Base-by-base conservation (phyloP, 2,329 filamentous ascomycete genomes). In the Sarocladium brachiariae region DNA sequence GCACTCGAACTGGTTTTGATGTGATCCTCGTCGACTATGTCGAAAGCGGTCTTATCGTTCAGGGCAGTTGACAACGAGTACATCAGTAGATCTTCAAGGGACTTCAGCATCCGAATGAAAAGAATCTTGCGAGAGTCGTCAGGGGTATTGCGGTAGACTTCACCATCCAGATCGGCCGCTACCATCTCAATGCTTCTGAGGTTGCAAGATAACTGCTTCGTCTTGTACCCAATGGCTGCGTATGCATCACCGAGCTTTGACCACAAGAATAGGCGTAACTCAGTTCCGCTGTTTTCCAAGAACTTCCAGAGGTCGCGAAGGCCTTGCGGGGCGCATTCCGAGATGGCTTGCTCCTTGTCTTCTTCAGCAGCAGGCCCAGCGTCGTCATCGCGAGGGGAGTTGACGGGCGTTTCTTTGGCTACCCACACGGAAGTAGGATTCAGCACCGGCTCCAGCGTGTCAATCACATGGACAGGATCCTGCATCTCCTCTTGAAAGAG, bases 171-270 rank as follows among this genome's bases (percentile, higher is more conserved):
- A 53, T 81, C 78, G 18, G 72, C 73, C 2, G 93, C 74, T 18
- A 97, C 80, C 59, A 91, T 85, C 63, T 95, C 89, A 45, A 97
- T 88, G 57, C 87, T 89, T 57, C 87, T 85, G 25, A 99, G 73
- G 53, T 88, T 81, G 65, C 91, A 97, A 0, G 88, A 95, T 25
- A 96, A 82, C 13, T 93, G 84, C 65, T 96, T 96, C 0, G 92
- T 90, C 1, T 81, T 72, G 59, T 96, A 96, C 7, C 87, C 80
- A 54, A 99, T 95, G 7, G 79, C 80, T 49, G 83, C 78, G 61
- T 99, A 99, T 0, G 93, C 92, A 56, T 93, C 87, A 33, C 89
- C 84, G n/a, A 99, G 77, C 48, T 89, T 83, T 54, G 87, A 85
- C 93, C 93, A 99, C 1, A 99, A 74, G 56, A 93, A 90, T 1